A percentile compares a stretch with the other conserved stretches of the same genome.
Evolutionary conservation across 176 grass and related monocot species (phyloP).

Genomic region (Elaeis guineensis): DNA sequence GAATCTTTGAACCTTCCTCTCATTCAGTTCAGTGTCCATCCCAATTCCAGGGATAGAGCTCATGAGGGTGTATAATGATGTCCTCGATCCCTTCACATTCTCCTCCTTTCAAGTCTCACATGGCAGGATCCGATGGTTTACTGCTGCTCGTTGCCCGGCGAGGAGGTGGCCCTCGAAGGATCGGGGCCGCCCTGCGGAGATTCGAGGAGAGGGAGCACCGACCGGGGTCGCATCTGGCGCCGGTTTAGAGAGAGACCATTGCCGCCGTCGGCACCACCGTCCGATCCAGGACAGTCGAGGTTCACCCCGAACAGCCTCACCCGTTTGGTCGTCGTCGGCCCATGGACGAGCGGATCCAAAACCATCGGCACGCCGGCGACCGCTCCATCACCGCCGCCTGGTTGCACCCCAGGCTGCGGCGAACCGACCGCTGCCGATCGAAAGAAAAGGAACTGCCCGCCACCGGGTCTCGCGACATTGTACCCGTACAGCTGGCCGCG

Average conservation of each 20-base stretch:
- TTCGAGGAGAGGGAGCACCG: background rate
- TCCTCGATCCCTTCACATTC: too few species aligned
- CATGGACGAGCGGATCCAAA: slow-evolving; percentile 36
- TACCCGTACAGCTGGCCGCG: slow-evolving; percentile 13
- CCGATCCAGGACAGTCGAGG: slow-evolving; percentile 35
- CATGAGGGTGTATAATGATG: too few species aligned
- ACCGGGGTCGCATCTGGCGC: background rate
- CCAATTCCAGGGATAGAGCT: background rate
- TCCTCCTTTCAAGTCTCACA: slow-evolving; percentile 24
- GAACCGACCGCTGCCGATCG: background rate
- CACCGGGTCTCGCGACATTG: background rate
- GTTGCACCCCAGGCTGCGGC: slow-evolving; percentile 39
- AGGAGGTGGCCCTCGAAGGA: slow-evolving; percentile 15
- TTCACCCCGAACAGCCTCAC: slow-evolving; percentile 88
- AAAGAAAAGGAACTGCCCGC: slow-evolving; percentile 3
- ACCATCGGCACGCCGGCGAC: slow-evolving; percentile 30
- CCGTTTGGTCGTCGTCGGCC: slow-evolving; percentile 32
- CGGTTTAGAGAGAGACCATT: background rate
- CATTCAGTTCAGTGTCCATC: slow-evolving; percentile 6
- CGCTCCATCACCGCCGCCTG: background rate
- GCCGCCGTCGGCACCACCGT: background rate
- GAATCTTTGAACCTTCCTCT: slow-evolving; percentile 1
- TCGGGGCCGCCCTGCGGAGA: slow-evolving; percentile 13
- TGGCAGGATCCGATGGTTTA: slow-evolving; percentile 71
- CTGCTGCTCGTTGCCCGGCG: slow-evolving; percentile 43